Evolutionary conservation across 805 yeast genomes (phyloP), one percentile per base, ranked within the genome.

Genomic region (Kurtzmaniella cleridarum): DNA sequence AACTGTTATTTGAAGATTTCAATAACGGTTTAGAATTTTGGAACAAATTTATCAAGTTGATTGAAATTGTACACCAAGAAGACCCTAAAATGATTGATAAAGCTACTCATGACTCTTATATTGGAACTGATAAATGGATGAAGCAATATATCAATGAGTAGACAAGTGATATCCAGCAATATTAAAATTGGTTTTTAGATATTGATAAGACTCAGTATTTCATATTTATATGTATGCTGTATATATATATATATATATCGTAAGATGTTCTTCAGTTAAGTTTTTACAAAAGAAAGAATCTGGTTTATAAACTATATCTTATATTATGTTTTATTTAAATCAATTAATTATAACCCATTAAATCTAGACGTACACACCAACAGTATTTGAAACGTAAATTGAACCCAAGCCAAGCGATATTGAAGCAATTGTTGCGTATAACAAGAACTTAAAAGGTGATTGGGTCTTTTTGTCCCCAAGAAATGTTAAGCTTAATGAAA

Each of bases 281-380:
- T n/a, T n/a, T n/a, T n/a, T n/a, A n/a, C n/a, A n/a, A n/a, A n/a
- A n/a, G n/a, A n/a, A n/a, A n/a, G n/a, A n/a, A n/a, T n/a, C n/a
- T n/a, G n/a, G n/a, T n/a, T n/a, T n/a, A n/a, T n/a, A n/a, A n/a
- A n/a, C n/a, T n/a, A n/a, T n/a, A n/a, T n/a, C n/a, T n/a, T n/a
- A n/a, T n/a, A n/a, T n/a, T n/a, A n/a, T n/a, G n/a, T n/a, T n/a
- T n/a, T n/a, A n/a, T n/a, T n/a, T n/a, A n/a, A n/a, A n/a, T 10
- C 5, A 14, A 15, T 16, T 11, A 8, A 15, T 30, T 30, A 15
- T n/a, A n/a, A 14, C 16, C 18, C 18, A 30, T 16, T n/a, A n/a
- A 20, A 20, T 15, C 44, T 51, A 68, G 39, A 67, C 61, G 44
- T 68, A 67, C 2, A 69, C 74, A 15, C 74, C 74, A 32, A 68